Conservation (phyloP, 2,329 filamentous ascomycete species). For the Scedosporium boydii region DNA sequence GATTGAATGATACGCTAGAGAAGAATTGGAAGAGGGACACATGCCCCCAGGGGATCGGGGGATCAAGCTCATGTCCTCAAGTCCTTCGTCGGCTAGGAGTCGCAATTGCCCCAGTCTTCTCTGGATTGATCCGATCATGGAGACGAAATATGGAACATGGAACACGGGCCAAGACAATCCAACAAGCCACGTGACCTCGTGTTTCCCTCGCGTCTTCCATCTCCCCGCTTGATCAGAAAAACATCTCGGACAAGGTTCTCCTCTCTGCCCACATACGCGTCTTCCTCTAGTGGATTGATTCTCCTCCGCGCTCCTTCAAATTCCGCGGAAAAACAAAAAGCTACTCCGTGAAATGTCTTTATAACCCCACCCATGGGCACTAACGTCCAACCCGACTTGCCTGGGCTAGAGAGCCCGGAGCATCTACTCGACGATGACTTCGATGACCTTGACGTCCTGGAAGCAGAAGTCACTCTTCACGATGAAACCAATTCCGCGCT, state of each 20-base stretch:
- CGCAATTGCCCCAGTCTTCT: too few species aligned
- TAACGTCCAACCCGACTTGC: not conserved
- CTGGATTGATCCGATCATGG: too few species aligned
- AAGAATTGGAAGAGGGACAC: too few species aligned
- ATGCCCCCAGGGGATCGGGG: too few species aligned
- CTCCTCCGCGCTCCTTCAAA: too few species aligned
- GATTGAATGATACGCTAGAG: too few species aligned
- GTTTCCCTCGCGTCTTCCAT: slow-evolving; percentile 8
- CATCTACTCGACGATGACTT: not conserved
- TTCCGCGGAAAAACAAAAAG: not conserved
- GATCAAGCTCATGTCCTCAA: too few species aligned
- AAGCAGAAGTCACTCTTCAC: not conserved
- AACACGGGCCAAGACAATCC: too few species aligned
- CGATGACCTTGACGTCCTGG: not conserved
- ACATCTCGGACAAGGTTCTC: not conserved
- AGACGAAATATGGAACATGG: too few species aligned
- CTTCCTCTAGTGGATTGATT: too few species aligned
- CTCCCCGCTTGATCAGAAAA: slow-evolving; percentile 7
- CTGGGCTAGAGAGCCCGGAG: not conserved
- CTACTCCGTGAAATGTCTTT: not conserved
- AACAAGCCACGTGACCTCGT: slow-evolving; percentile 19
- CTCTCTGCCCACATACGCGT: too few species aligned
- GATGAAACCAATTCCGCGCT: not conserved
- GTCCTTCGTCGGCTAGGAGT: too few species aligned
- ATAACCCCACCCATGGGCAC: not conserved